phyloP scores from a whole-genome alignment of 2,329 filamentous ascomycete species.

The Lasiodiplodia sp. region DNA sequence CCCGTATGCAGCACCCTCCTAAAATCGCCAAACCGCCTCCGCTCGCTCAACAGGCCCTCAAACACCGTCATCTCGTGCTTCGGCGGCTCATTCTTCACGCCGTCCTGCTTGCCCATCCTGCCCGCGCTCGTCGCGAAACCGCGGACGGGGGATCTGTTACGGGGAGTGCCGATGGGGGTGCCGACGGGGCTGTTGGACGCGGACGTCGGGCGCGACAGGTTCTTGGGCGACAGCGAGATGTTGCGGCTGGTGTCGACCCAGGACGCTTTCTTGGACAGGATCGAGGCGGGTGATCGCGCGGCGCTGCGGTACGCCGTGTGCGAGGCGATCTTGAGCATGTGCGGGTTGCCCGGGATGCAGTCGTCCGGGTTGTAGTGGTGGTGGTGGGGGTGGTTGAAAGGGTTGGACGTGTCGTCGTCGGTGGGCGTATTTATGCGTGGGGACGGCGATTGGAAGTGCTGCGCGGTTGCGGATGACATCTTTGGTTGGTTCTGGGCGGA shows the following conservation, averaged over 20 bases:
- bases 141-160: not conserved
- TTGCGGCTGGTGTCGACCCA: slow-evolving; percentile 25
- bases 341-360: slow-evolving; percentile 19
- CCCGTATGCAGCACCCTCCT: slow-evolving; percentile 69
- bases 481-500: not conserved
- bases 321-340: slow-evolving; percentile 38
- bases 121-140: not conserved
- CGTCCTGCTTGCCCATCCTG: slow-evolving; percentile 38
- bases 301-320: slow-evolving; percentile 35
- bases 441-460: not conserved
- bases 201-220: not conserved
- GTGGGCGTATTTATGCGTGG: not conserved
- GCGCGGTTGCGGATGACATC: slow-evolving; percentile 4
- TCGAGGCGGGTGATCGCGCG: slow-evolving; percentile 29
- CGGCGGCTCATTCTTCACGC: slow-evolving; percentile 36
- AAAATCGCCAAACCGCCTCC: slow-evolving; percentile 65
- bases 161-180: not conserved
- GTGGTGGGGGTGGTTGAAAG: not conserved
- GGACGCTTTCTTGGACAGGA: slow-evolving; percentile 23
- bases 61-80: slow-evolving; percentile 67
- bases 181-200: not conserved
- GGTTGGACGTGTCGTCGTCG: not conserved
- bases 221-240: not conserved
- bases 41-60: slow-evolving; percentile 60
- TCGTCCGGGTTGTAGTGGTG: not conserved